Evolutionary conservation across 805 yeast species (phyloP).

Genomic region (Sporopachydermia lactativora): DNA sequence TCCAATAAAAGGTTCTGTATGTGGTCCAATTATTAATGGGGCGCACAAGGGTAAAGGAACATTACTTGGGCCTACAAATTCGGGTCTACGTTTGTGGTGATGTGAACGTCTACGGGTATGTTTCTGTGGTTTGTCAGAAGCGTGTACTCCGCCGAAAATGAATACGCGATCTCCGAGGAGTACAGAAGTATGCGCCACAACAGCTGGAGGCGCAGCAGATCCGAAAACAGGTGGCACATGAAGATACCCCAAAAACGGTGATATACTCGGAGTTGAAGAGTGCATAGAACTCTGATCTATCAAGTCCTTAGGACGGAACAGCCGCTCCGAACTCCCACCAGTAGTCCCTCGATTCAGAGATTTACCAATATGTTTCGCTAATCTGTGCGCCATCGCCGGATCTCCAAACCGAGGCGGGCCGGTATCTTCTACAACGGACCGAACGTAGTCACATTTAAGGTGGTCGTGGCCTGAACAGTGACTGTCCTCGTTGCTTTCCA

Average conservation of each 20-base stretch:
- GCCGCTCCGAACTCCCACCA: background rate
- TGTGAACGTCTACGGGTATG: background rate
- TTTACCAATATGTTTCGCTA: background rate
- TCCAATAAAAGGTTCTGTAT: background rate
- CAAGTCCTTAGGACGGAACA: background rate
- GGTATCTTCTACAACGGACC: background rate
- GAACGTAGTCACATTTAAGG: no score
- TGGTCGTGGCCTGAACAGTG: no score
- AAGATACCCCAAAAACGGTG: background rate
- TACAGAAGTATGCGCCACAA: background rate
- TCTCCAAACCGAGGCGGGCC: background rate
- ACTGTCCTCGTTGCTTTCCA: no score
- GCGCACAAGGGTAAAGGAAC: constrained; percentile 2
- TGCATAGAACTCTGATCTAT: no score
- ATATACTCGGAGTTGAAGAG: no score
- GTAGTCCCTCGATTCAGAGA: background rate
- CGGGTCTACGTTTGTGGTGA: no score
- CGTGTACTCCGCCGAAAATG: background rate
- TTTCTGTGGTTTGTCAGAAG: no score
- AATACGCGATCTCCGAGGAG: background rate
- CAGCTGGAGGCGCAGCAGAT: background rate
- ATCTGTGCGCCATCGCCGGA: background rate
- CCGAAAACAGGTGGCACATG: constrained; percentile 1
- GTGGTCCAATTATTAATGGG: background rate
- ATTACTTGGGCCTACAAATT: background rate